Percentiles rank a stretch among this genome's conserved stretches.
Evolutionary conservation across 2,329 filamentous ascomycete genomes (phyloP).

Genomic region (Rhynchosporium secalis): DNA sequence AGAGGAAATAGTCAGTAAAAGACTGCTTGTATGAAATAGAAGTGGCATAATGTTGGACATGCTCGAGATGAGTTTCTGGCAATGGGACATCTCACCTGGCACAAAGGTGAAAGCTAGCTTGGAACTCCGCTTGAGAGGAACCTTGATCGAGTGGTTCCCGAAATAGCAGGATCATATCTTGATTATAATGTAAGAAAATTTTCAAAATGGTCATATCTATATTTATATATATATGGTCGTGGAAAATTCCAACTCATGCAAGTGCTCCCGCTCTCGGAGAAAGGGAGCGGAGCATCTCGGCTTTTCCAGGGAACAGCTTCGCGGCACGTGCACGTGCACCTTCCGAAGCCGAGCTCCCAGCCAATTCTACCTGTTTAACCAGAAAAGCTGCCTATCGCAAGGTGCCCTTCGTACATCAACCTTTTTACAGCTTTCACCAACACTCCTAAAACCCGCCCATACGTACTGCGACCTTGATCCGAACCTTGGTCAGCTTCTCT

Average conservation of each 20-base stretch:
- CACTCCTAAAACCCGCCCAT: slow-evolving; percentile 12
- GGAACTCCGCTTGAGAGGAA: neutral
- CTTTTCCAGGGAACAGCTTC: too few relatives aligned
- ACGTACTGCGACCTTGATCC: slow-evolving; percentile 16
- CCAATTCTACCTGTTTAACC: slow-evolving; percentile 20
- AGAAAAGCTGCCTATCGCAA: slow-evolving; percentile 24
- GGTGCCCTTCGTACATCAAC: neutral
- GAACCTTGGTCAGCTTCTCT: slow-evolving; percentile 36
- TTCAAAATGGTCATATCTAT: too few relatives aligned
- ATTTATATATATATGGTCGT: too few relatives aligned
- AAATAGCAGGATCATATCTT: neutral
- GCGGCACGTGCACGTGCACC: too few relatives aligned
- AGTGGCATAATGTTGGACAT: neutral
- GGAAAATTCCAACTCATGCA: too few relatives aligned
- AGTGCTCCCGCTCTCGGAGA: too few relatives aligned
- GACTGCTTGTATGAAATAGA: too few relatives aligned
- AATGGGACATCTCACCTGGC: neutral
- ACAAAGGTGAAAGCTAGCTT: neutral
- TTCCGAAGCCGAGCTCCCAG: too few relatives aligned
- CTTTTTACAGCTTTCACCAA: slow-evolving; percentile 16
- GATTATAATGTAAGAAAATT: too few relatives aligned
- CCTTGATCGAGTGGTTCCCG: neutral
- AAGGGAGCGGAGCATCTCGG: too few relatives aligned
- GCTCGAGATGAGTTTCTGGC: neutral
- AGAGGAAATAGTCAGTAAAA: too few relatives aligned